These are phyloP conservation scores for Mycena polygramma DNA, from an alignment of 768 basidiomycete species.

Conservation along the genomic window DNA sequence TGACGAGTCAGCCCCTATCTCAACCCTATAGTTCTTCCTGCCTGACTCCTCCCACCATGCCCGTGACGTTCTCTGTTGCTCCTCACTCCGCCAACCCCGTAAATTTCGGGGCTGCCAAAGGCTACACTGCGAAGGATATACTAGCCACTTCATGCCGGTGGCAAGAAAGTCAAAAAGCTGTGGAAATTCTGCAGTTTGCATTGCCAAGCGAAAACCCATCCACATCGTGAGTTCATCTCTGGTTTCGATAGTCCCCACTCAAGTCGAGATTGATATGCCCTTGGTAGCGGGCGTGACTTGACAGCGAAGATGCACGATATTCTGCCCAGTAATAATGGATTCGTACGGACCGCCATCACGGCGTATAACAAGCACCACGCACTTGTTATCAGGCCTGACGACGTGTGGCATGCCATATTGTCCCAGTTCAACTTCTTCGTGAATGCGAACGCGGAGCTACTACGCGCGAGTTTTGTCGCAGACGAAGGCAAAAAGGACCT, in stretches of 20 bases:
- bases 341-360: slow-evolving; percentile 39
- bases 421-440: background rate
- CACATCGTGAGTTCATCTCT: no score
- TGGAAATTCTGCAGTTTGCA: background rate
- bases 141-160: no score
- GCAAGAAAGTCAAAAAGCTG: no score
- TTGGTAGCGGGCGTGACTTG: background rate
- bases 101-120: background rate
- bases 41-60: background rate
- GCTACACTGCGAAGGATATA: no score
- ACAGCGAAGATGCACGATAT: background rate
- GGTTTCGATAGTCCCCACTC: no score
- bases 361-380: slow-evolving; percentile 54
- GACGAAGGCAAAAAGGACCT: slow-evolving; percentile 44
- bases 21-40: no score
- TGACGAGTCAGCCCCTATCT: no score
- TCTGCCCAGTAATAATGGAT: background rate
- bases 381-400: slow-evolving; percentile 50
- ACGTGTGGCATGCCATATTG: background rate
- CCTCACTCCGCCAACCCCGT: background rate
- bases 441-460: slow-evolving; percentile 37
- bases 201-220: background rate
- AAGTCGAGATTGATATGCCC: no score
- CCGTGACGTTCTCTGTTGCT: background rate
- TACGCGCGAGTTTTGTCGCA: slow-evolving; percentile 47